Conservation (phyloP, 1,284 basidiomycete species). For the Heterobasidion annosum region DNA sequence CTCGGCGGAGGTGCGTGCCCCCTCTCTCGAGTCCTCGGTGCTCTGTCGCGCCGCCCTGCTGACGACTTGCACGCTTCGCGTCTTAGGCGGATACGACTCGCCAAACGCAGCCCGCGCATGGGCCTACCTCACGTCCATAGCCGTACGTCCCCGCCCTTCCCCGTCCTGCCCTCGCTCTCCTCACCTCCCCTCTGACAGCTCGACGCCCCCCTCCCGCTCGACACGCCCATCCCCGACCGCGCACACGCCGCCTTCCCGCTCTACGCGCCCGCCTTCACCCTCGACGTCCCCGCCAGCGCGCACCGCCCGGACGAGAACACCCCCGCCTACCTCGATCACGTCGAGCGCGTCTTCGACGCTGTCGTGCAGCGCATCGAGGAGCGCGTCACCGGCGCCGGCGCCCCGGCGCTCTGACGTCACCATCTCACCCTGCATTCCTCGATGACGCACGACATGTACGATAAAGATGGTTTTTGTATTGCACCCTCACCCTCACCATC, state of each 20-base stretch:
- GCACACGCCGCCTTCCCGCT: slow-evolving; percentile 51
- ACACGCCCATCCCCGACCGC: slow-evolving; percentile 56
- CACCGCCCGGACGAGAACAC: slow-evolving; percentile 66
- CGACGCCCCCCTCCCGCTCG: slow-evolving; percentile 40
- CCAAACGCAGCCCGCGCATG: slow-evolving; percentile 81
- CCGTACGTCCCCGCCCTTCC: slow-evolving; percentile 33
- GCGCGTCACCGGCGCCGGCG: neutral
- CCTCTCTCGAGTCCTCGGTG: neutral
- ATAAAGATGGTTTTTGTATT: too few relatives aligned
- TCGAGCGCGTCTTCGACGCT: slow-evolving; percentile 6
- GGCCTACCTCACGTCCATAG: slow-evolving; percentile 71
- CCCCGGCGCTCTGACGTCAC: too few relatives aligned
- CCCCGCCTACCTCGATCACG: slow-evolving; percentile 4
- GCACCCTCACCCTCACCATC: too few relatives aligned
- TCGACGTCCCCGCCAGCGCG: slow-evolving; percentile 62
- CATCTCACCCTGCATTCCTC: too few relatives aligned
- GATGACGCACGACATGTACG: too few relatives aligned
- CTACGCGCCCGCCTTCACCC: slow-evolving; percentile 72
- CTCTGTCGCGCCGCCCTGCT: slow-evolving; percentile 2
- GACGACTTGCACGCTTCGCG: slow-evolving; percentile 1
- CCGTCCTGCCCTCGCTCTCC: neutral
- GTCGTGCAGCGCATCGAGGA: slow-evolving; percentile 1
- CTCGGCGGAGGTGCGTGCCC: slow-evolving; percentile 51
- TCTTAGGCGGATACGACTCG: slow-evolving; percentile 69
- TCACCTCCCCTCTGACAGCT: slow-evolving; percentile 27